Evolutionary conservation across 2,329 filamentous ascomycete genomes (phyloP).

Genomic region (Colletotrichum sp.): DNA sequence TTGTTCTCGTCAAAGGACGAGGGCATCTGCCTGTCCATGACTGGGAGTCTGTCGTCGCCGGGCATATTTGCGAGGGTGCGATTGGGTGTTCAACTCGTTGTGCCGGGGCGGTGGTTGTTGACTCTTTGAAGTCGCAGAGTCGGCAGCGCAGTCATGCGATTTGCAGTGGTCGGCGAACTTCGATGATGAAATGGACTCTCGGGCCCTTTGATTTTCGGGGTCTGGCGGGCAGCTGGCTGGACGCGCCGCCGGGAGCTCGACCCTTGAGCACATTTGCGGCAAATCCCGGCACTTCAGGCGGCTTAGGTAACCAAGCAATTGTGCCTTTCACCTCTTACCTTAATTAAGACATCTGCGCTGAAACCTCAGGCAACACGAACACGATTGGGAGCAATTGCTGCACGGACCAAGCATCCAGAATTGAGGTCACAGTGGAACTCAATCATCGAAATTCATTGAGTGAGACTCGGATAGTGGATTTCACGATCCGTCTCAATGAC

Average conservation of each 20-base stretch:
- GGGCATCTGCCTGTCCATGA: slow-evolving; percentile 61
- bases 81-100: not conserved
- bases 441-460: not conserved
- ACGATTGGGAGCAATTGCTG: not conserved
- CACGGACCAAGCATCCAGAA: not conserved
- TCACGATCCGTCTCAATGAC: not conserved
- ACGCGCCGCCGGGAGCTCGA: not conserved
- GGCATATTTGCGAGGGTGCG: not conserved
- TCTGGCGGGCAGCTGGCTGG: not conserved
- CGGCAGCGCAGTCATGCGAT: not conserved
- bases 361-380: not conserved
- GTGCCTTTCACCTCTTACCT: not conserved
- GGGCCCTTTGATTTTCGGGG: slow-evolving; percentile 9
- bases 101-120: not conserved
- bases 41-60: slow-evolving; percentile 29
- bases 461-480: not conserved
- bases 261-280: slow-evolving; percentile 14
- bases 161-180: not conserved
- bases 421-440: not conserved
- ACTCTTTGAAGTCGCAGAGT: not conserved
- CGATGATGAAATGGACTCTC: slow-evolving; percentile 22
- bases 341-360: too few species aligned
- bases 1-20: slow-evolving; percentile 81
- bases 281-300: not conserved
- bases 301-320: not conserved